A percentile compares a stretch with the other conserved stretches of the same genome.
Conservation (phyloP, 805 yeast genomes). For the Zygosaccharomyces rouxii region DNA sequence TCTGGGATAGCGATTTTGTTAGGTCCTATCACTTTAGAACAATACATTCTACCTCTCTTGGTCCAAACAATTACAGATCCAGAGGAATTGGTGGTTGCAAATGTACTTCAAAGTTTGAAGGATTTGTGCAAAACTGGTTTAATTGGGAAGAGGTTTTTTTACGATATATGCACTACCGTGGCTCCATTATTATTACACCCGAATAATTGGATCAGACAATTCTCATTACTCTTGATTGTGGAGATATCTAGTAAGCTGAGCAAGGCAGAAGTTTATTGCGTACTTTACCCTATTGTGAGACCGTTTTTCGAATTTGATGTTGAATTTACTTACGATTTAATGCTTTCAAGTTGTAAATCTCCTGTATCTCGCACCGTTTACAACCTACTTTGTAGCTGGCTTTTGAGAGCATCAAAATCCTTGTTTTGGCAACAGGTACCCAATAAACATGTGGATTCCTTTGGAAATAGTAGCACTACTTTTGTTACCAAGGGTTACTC, state of each 20-base stretch:
- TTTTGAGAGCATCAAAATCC: slow-evolving; percentile 56
- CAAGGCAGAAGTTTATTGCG: slow-evolving; percentile 77
- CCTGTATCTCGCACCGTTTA: slow-evolving; percentile 66
- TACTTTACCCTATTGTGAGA: slow-evolving; percentile 74
- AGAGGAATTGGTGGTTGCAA: slow-evolving; percentile 74
- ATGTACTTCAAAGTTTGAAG: slow-evolving; percentile 58
- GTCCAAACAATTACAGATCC: slow-evolving; percentile 79
- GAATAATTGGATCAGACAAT: slow-evolving; percentile 76
- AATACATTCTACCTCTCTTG: slow-evolving; percentile 79
- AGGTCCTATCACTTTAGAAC: slow-evolving; percentile 79
- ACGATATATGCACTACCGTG: slow-evolving; percentile 50
- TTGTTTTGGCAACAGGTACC: slow-evolving; percentile 71
- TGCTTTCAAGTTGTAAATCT: slow-evolving; percentile 62
- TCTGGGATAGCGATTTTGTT: slow-evolving; percentile 72
- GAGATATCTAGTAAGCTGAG: slow-evolving; percentile 59
- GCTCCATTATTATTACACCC: slow-evolving; percentile 74
- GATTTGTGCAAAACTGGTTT: slow-evolving; percentile 54
- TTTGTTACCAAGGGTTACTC: slow-evolving; percentile 30
- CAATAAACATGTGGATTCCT: slow-evolving; percentile 37
- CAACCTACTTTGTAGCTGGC: slow-evolving; percentile 67
- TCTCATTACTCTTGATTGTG: slow-evolving; percentile 56
- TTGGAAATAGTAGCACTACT: slow-evolving; percentile 38
- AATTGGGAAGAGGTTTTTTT: slow-evolving; percentile 45
- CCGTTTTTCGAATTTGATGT: slow-evolving; percentile 77
- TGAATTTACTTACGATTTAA: slow-evolving; percentile 58